Evolutionary conservation across 1,284 basidiomycete species (phyloP), one percentile per base, ranked within the genome.

Genomic region (Peniophora sp.): DNA sequence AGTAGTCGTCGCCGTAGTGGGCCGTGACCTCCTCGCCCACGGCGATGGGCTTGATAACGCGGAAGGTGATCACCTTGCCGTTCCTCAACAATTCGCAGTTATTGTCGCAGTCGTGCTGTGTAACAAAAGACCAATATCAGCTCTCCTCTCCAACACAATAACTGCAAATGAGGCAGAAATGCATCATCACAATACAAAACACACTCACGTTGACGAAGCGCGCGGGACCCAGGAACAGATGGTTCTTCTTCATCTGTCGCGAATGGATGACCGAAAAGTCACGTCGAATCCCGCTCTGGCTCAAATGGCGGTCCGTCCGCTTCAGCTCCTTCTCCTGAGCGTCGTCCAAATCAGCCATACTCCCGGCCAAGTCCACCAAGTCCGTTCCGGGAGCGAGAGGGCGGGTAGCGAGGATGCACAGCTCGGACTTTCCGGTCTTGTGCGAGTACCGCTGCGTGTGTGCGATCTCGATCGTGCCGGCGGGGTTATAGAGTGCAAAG

Each of bases 191-290:
- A 48, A 38, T 41, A 44, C 44, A 5, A 52, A 47, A 34, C 23
- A 45, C 36, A 58, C 89, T 77, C 69, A 93, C 91, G 64, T 96
- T 96, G 55, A 95, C 91, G 70, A 96, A 96, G 58, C 92, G 83
- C 63, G 93, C 93, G 47, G 92, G 92, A 2, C 92, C 93, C 58
- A 96, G 73, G 70, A 96, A 88, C 57, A 96, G 74, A 71, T 94
- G 89, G 61, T 92, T 93, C 72, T 90, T 92, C 70, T 92, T 90
- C 74, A 91, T 85, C 61, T 89, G 83, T 58, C 88, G 87, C 41
- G 89, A 92, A 64, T 92, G 88, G 53, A 95, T 91, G 59, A 96
- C 90, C 62, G 89, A 92, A 62, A 95, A 96, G 64, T 96, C 92
- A 59, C 87, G 76, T 51, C 89, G 77, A 53, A 88, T 86, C 56